Evolutionary conservation across 2,329 filamentous ascomycete genomes (phyloP).

Genomic region (Pyricularia sp.): DNA sequence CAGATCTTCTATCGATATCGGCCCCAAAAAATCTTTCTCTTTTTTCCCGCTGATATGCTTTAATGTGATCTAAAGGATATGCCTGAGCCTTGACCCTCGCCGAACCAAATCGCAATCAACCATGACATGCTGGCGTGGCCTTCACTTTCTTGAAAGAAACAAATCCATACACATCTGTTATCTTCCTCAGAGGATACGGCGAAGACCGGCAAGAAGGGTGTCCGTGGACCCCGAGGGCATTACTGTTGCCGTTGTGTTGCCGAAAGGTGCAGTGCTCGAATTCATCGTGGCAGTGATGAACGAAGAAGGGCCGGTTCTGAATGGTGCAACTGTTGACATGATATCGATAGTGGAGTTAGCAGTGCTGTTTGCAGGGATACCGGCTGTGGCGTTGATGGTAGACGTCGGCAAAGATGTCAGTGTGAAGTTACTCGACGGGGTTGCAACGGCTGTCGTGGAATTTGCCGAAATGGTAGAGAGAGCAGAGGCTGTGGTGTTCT

Average conservation of each 20-base stretch:
- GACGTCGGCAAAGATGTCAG: neutral
- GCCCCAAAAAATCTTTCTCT: neutral
- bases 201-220: neutral
- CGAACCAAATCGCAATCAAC: neutral
- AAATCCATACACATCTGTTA: neutral
- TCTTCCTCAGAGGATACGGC: neutral
- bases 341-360: neutral
- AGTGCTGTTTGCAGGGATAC: neutral
- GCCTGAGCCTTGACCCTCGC: neutral
- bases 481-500: neutral
- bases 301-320: neutral
- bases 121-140: neutral
- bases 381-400: neutral
- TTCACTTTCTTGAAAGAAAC: neutral
- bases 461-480: neutral
- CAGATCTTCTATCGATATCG: neutral
- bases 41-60: neutral
- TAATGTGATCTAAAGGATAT: neutral
- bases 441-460: neutral
- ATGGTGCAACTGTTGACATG: neutral
- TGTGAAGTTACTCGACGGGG: neutral
- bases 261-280: slow-evolving; percentile 1
- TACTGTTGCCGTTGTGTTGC: slow-evolving; percentile 2
- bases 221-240: neutral
- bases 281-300: neutral